Percentiles rank a stretch among this genome's conserved stretches.
Conservation (phyloP, 2,329 filamentous ascomycete species). For the Microdochium paspali region DNA sequence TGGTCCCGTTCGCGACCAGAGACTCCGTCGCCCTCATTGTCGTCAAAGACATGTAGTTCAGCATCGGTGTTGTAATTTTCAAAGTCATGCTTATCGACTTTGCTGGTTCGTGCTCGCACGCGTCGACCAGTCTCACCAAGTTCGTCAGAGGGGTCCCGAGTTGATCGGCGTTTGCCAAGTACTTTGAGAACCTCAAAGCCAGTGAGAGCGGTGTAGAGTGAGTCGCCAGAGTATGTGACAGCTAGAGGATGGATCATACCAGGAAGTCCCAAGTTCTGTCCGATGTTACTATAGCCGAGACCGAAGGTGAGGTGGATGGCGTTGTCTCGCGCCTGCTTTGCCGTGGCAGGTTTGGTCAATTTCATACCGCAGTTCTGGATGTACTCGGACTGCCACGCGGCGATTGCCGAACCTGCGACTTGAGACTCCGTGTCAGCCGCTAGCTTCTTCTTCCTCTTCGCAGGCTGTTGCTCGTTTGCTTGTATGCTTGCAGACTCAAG, state of each 20-base stretch:
- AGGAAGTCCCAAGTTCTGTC: constrained; percentile 17
- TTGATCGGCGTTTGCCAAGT: constrained; percentile 9
- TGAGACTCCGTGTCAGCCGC: constrained; percentile 23
- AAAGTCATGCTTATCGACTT: constrained; percentile 9
- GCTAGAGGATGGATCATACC: constrained; percentile 32
- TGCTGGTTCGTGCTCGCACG: constrained; percentile 24
- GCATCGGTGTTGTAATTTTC: constrained; percentile 10
- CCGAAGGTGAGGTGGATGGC: constrained; percentile 30
- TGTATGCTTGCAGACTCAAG: constrained; percentile 7
- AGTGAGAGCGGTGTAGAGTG: constrained; percentile 26
- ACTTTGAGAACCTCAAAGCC: constrained; percentile 18
- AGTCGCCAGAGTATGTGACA: constrained; percentile 33
- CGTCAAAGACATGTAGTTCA: background rate
- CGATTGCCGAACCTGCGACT: constrained; percentile 25
- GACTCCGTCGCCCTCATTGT: constrained; percentile 6
- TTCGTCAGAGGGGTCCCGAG: constrained; percentile 33
- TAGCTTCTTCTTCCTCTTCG: constrained; percentile 13
- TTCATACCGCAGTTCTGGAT: constrained; percentile 34
- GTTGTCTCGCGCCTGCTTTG: constrained; percentile 29
- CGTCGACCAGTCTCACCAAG: constrained; percentile 28
- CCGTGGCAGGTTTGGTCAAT: constrained; percentile 16
- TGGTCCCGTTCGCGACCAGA: constrained; percentile 7
- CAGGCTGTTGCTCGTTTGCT: constrained; percentile 4
- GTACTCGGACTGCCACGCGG: constrained; percentile 32
- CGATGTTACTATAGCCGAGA: constrained; percentile 25